These are phyloP conservation scores for Fomitopsis betulina DNA, from an alignment of 1,284 basidiomycete genomes.

Conservation along the genomic window DNA sequence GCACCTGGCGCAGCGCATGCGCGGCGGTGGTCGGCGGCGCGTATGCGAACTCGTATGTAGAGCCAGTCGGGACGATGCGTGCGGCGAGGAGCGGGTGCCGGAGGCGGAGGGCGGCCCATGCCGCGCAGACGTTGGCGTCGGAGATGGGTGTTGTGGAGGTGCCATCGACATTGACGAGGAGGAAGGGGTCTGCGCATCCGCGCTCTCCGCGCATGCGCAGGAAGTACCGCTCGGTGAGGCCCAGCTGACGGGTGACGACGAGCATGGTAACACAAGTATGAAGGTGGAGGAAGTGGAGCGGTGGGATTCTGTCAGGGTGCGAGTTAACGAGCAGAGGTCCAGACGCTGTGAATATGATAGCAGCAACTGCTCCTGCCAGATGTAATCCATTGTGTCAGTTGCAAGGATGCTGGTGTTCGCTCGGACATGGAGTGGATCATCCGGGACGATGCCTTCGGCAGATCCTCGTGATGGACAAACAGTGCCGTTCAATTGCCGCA, in stretches of 20 bases:
- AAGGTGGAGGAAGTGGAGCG: not conserved
- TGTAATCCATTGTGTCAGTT: not conserved
- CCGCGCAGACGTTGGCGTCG: not conserved
- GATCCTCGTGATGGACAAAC: not conserved
- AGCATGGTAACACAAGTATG: not conserved
- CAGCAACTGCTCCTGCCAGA: not conserved
- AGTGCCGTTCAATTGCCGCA: not conserved
- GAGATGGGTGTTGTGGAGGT: not conserved
- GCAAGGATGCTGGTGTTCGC: not conserved
- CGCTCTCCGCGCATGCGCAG: not conserved
- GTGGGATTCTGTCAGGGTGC: not conserved
- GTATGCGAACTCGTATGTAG: not conserved
- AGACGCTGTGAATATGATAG: not conserved
- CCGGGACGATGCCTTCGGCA: not conserved
- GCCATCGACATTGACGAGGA: not conserved
- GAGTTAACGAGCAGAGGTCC: not conserved
- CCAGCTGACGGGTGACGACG: not conserved
- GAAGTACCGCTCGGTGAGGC: not conserved
- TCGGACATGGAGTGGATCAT: not conserved
- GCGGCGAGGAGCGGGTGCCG: conserved; percentile 1
- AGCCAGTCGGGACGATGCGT: not conserved
- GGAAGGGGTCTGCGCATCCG: not conserved
- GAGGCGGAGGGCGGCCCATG: not conserved
- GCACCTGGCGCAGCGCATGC: not conserved
- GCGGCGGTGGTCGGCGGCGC: not conserved